Base-by-base conservation (phyloP, 1,284 basidiomycete species). In the Inonotus obliquus region DNA sequence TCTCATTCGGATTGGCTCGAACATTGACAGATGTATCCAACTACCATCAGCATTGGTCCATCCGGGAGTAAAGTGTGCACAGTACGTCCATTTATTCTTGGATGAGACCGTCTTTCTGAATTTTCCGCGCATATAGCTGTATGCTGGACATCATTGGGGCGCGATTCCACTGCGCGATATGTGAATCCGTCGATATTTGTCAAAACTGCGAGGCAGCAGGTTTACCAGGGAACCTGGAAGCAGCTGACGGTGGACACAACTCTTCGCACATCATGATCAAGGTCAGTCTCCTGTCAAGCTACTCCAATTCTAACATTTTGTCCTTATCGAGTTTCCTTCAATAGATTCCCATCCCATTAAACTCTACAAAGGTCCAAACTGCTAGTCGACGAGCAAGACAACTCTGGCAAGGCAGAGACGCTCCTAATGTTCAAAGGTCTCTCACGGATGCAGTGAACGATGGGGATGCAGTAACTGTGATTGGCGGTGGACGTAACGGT, bases 201-300 rank as follows among this genome's bases (percentile, higher is more conserved):
- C 84, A 88, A 19, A 92, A 94, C 67, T 96, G 94, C 72, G 94
- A 96, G 72, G 86, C 87, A 3, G 89, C 87, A 10, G 91, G 92
- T 17, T 78, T 94, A 17, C 89, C 89, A 3, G 90, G 89, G 2
- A 91, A 91, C 64, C 73, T 92, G 6, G 87, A 91, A 64, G 86
- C 87, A 0, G 77, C 81, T 1, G 88, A 91, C 49, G 86, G 84
- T 7, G 89, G 88, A 0, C 91, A 92, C 67, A 81, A 80, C 62
- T 91, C 88, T 9, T 89, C 89, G 4, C 94, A 96, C 70, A 93
- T 95, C 68, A 85, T 95, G 82, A 92, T 96, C 75, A 96, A 96
- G 85, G 92, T 91, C 60, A 54, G 48, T 11, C 48, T 7, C 9
- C 1, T 7, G 17, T 23, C 39, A 32, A 32, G 4, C 32, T 9